Conservation (phyloP, 2,329 filamentous ascomycete genomes). For the Verticillium albo-atrum region DNA sequence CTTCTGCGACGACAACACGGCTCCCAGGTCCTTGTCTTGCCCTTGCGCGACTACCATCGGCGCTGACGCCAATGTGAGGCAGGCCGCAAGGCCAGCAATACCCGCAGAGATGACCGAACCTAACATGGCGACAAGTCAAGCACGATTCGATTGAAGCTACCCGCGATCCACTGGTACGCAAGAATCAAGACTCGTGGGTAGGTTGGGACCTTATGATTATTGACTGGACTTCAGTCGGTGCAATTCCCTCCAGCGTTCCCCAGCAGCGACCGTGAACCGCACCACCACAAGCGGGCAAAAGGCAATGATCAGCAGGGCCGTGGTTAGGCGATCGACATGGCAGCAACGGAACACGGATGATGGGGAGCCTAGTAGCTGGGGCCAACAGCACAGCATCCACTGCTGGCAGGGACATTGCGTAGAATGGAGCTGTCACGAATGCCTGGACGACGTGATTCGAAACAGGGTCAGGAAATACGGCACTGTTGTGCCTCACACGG, state of each 20-base stretch:
- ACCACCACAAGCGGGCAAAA: background rate
- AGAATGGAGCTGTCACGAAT: no score
- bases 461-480: no score
- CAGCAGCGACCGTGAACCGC: background rate
- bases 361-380: background rate
- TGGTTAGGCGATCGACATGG: background rate
- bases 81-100: background rate
- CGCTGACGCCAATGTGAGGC: background rate
- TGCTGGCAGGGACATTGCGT: background rate
- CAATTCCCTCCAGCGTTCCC: background rate
- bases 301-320: background rate
- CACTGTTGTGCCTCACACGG: no score
- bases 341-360: background rate
- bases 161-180: background rate
- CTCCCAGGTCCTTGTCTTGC: conserved; percentile 28
- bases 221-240: background rate
- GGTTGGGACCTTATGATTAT: background rate
- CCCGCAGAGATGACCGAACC: background rate
- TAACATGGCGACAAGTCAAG: background rate
- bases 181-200: background rate
- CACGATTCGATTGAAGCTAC: background rate
- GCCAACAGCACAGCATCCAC: background rate
- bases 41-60: conserved; percentile 11
- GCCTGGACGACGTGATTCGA: no score
- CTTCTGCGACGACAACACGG: conserved; percentile 30